Percentiles rank a stretch among this genome's conserved stretches.
Conservation (phyloP, 495 filamentous ascomycete species). For the Xylaria castorea region DNA sequence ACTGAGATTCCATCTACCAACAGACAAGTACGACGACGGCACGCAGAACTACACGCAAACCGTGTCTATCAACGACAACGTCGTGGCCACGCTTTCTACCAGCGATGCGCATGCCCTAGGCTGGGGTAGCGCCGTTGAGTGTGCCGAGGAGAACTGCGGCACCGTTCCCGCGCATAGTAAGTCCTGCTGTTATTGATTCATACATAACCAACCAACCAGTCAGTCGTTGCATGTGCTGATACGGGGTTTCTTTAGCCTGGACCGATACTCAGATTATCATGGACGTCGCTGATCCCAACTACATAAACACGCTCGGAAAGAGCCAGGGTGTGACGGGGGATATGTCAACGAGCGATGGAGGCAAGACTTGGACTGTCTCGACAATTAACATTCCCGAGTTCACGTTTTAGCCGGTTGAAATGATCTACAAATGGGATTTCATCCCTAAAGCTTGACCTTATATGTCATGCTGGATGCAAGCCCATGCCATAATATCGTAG, state of each 20-base stretch:
- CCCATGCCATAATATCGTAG: neutral
- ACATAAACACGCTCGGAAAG: constrained; percentile 44
- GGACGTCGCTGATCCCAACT: constrained; percentile 47
- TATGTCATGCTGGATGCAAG: neutral
- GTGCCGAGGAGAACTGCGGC: constrained; percentile 46
- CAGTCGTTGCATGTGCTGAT: neutral
- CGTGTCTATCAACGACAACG: constrained; percentile 42
- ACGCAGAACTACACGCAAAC: constrained; percentile 49
- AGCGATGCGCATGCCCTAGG: constrained; percentile 32
- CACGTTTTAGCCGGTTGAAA: neutral
- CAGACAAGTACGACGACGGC: constrained; percentile 48
- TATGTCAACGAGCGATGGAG: constrained; percentile 47
- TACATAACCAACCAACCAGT: neutral
- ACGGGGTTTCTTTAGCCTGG: constrained; percentile 30
- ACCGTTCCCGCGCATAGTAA: constrained; percentile 46
- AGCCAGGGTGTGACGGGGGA: constrained; percentile 44
- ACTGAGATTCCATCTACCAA: neutral
- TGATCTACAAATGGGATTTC: neutral
- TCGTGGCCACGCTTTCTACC: constrained; percentile 43
- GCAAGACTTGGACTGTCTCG: constrained; percentile 51
- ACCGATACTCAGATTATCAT: constrained; percentile 48
- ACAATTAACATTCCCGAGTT: constrained; percentile 31
- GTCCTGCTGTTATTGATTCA: neutral
- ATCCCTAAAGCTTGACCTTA: neutral
- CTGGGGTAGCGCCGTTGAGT: constrained; percentile 52